Evolutionary conservation across 768 basidiomycete genomes (phyloP).

Genomic region (Favolaschia claudopus): DNA sequence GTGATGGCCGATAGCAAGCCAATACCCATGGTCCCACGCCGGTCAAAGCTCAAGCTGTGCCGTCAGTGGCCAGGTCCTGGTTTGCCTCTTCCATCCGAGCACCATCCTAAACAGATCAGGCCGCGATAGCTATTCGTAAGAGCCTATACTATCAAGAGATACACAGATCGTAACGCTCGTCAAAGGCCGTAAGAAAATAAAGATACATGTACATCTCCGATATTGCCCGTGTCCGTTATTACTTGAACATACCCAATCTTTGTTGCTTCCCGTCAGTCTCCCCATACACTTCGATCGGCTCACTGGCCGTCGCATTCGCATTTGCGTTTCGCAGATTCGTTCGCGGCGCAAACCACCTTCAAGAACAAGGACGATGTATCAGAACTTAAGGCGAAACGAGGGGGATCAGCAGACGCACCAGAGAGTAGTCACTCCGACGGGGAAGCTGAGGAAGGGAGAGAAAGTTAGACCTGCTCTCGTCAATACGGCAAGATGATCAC

Average conservation of each 20-base stretch:
- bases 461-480: not conserved
- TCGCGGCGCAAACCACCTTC: conserved; percentile 48
- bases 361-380: no score
- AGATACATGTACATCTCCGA: not conserved
- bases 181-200: no score
- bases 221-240: not conserved
- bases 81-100: no score
- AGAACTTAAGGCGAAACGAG: no score
- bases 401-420: conserved; percentile 47
- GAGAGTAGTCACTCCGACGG: conserved; percentile 71
- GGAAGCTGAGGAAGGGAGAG: conserved; percentile 51
- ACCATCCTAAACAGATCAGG: no score
- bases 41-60: no score
- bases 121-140: no score
- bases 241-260: conserved; percentile 18
- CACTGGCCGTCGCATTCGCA: conserved; percentile 2
- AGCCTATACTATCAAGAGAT: no score
- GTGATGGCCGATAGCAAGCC: no score
- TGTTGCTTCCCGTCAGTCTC: conserved; percentile 22
- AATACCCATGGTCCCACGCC: no score
- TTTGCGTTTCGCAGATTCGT: conserved; percentile 13
- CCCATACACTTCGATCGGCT: conserved; percentile 19
- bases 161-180: no score
- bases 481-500: not conserved
- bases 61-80: no score